phyloP scores from a whole-genome alignment of 2,329 filamentous ascomycete species.

The Diaporthe sp. region DNA sequence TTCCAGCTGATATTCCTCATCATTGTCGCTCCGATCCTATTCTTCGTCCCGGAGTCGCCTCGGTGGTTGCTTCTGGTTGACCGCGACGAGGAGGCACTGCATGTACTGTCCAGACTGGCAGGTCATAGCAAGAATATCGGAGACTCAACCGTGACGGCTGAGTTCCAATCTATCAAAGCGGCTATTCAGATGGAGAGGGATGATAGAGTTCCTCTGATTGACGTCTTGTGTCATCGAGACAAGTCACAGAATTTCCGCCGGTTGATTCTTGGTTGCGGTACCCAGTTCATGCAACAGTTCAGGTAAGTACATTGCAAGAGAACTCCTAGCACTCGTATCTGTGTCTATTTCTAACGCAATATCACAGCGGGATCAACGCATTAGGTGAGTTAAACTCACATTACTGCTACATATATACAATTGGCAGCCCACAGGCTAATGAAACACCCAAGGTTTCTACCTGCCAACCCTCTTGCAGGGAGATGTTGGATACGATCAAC shows the following conservation, averaged over 20 bases:
- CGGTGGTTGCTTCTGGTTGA: conserved; percentile 67
- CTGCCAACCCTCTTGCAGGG: conserved; percentile 69
- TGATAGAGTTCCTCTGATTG: conserved; percentile 50
- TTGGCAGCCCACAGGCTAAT: background rate
- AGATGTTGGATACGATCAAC: conserved; percentile 63
- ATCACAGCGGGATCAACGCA: conserved; percentile 38
- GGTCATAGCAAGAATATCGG: conserved; percentile 55
- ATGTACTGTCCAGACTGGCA: conserved; percentile 70
- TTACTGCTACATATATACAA: background rate
- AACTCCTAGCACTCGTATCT: background rate
- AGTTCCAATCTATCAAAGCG: conserved; percentile 54
- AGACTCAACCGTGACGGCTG: conserved; percentile 48
- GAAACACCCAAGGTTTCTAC: conserved; percentile 53
- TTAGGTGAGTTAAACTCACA: conserved; percentile 16
- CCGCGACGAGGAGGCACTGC: conserved; percentile 68
- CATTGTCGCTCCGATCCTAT: conserved; percentile 50
- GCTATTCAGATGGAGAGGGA: conserved; percentile 54
- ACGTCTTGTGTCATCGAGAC: conserved; percentile 55
- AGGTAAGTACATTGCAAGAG: conserved; percentile 47
- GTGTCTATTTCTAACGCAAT: background rate
- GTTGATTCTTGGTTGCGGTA: conserved; percentile 57
- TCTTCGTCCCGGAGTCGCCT: conserved; percentile 61
- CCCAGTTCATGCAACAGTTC: conserved; percentile 62
- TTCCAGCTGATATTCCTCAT: conserved; percentile 51
- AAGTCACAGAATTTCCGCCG: conserved; percentile 55